A percentile compares a stretch with the other conserved stretches of the same genome.
These are phyloP conservation scores for Stereocaulon alpinum DNA, from an alignment of 495 filamentous ascomycete genomes.

Conservation along the genomic window DNA sequence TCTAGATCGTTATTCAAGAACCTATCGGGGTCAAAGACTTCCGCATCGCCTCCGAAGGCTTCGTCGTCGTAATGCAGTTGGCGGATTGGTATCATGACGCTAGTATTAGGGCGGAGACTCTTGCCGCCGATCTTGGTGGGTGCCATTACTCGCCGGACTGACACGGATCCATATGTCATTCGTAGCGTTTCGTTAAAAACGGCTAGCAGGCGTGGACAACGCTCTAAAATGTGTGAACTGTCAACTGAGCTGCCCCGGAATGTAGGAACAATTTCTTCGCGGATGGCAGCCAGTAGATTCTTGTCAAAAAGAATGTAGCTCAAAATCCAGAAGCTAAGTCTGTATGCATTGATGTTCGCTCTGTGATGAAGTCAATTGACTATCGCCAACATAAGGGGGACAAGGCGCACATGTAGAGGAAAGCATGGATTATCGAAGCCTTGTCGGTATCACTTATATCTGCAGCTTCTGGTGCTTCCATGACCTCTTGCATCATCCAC, in stretches of 20 bases:
- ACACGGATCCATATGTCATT: conserved; percentile 11
- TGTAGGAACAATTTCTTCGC: conserved; percentile 14
- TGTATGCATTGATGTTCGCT: conserved; percentile 18
- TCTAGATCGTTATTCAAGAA: conserved; percentile 19
- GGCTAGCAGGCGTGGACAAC: conserved; percentile 1
- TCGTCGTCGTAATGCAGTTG: conserved; percentile 20
- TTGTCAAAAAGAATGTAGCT: conserved; percentile 20
- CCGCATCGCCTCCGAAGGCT: conserved; percentile 16
- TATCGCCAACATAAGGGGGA: neutral
- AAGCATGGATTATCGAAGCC: neutral
- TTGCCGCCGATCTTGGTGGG: conserved; percentile 17
- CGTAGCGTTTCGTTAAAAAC: conserved; percentile 17
- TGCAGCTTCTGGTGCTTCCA: neutral
- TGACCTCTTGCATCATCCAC: neutral
- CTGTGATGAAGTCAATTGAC: neutral
- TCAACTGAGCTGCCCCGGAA: conserved; percentile 1
- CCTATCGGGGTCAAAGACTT: conserved; percentile 20
- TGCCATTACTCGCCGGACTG: conserved; percentile 5
- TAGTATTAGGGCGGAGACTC: neutral
- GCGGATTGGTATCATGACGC: conserved; percentile 17
- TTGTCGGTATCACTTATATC: neutral
- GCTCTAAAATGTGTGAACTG: neutral
- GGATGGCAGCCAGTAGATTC: conserved; percentile 12
- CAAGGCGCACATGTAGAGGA: neutral
- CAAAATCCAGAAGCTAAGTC: conserved; percentile 26